Conservation (phyloP, 257 asterid species). For the Primulina eburnea region DNA sequence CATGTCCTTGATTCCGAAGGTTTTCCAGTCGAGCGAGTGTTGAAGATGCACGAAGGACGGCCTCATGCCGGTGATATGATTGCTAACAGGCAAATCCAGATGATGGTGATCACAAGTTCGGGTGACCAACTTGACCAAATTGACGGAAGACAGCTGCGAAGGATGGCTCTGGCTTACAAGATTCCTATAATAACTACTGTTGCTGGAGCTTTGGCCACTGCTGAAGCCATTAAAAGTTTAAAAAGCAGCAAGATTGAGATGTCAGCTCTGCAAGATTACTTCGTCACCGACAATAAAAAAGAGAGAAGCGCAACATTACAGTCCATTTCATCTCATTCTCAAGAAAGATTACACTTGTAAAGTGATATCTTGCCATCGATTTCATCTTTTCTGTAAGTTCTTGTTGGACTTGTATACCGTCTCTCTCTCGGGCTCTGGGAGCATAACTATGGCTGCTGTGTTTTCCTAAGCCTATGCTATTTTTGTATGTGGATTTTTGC, state of each 20-base stretch:
- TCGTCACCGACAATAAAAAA: conserved; percentile 31
- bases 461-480: neutral
- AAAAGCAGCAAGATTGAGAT: conserved; percentile 68
- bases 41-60: conserved; percentile 94
- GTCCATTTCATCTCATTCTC: conserved; percentile 37
- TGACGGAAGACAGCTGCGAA: conserved; percentile 80
- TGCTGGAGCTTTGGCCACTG: conserved; percentile 96
- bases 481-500: neutral
- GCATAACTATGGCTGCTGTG: neutral
- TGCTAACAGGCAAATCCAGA: conserved; percentile 81
- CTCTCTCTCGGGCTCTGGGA: neutral
- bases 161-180: conserved; percentile 94
- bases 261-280: conserved; percentile 94
- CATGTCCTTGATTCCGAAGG: conserved; percentile 69
- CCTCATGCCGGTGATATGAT: conserved; percentile 92
- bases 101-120: conserved; percentile 91
- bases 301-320: conserved; percentile 36
- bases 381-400: neutral
- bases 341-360: neutral
- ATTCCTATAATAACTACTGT: conserved; percentile 91
- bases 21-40: conserved; percentile 68
- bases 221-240: conserved; percentile 87
- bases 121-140: conserved; percentile 82
- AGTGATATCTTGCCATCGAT: neutral
- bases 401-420: neutral